Conservation (phyloP, 306 rosid species). For the Acacia acuminata region DNA sequence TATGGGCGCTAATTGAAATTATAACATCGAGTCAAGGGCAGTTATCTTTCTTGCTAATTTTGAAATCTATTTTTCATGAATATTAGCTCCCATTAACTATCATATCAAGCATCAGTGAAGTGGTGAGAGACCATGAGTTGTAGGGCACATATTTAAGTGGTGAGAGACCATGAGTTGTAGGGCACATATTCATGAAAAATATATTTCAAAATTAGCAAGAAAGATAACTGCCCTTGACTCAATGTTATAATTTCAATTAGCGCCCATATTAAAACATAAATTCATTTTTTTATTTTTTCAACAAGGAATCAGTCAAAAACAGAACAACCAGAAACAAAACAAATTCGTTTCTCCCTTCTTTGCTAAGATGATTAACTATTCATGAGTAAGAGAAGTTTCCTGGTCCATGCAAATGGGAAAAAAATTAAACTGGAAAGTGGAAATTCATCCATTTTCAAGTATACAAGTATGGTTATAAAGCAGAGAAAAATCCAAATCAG, state of each 20-base stretch:
- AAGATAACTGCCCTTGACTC: not conserved
- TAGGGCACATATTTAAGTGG: slow-evolving; percentile 14
- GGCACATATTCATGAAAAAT: slow-evolving; percentile 17
- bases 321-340: too few species aligned
- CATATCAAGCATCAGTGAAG: slow-evolving; percentile 27
- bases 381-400: not conserved
- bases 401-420: not conserved
- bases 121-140: slow-evolving; percentile 12
- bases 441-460: not conserved
- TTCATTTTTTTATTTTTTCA: not conserved
- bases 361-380: not conserved
- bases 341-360: not conserved
- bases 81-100: too few species aligned
- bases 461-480: not conserved
- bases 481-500: slow-evolving; percentile 3
- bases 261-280: not conserved
- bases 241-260: not conserved
- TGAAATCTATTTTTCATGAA: not conserved
- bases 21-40: not conserved
- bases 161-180: slow-evolving; percentile 10
- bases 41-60: not conserved
- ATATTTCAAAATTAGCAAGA: not conserved
- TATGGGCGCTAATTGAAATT: not conserved
- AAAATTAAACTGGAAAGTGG: not conserved
- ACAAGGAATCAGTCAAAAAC: not conserved